Conservation (phyloP, 768 basidiomycete genomes). For the Nidula microcarpa region DNA sequence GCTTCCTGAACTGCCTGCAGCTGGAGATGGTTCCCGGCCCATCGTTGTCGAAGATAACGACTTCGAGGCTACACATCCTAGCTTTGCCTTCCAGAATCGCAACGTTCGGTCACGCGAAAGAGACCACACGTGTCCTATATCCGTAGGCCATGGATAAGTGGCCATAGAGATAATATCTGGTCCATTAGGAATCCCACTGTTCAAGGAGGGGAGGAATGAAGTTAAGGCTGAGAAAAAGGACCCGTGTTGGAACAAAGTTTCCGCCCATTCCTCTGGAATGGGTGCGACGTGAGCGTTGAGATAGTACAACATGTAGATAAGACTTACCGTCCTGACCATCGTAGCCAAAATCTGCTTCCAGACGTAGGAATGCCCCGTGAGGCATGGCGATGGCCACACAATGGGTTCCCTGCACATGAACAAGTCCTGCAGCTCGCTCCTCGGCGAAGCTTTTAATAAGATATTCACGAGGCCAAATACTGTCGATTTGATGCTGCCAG, state of each 20-base stretch:
- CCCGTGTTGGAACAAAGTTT: conserved; percentile 57
- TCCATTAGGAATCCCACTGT: conserved; percentile 40
- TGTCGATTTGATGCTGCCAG: conserved; percentile 53
- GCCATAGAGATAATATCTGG: conserved; percentile 70
- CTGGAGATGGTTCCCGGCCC: conserved; percentile 27
- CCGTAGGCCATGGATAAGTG: conserved; percentile 72
- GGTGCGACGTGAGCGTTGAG: conserved; percentile 9
- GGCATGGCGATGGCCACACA: conserved; percentile 60
- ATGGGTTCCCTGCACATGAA: conserved; percentile 67
- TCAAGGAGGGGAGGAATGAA: conserved; percentile 57
- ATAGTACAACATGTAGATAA: conserved; percentile 7
- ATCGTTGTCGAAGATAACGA: conserved; percentile 33
- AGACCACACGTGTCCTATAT: conserved; percentile 74
- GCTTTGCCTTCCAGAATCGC: conserved; percentile 78
- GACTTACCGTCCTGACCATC: conserved; percentile 57
- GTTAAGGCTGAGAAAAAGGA: conserved; percentile 68
- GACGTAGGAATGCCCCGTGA: conserved; percentile 62
- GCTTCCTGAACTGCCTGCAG: conserved; percentile 22
- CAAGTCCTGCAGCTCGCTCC: conserved; percentile 34
- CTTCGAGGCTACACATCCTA: conserved; percentile 68
- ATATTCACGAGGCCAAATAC: conserved; percentile 67
- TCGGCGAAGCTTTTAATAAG: conserved; percentile 52
- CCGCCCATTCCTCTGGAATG: conserved; percentile 65
- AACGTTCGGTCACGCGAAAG: conserved; percentile 85
- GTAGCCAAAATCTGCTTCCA: conserved; percentile 62